Evolutionary conservation across 2,329 filamentous ascomycete genomes (phyloP).

Genomic region (Neofusicoccum parvum): DNA sequence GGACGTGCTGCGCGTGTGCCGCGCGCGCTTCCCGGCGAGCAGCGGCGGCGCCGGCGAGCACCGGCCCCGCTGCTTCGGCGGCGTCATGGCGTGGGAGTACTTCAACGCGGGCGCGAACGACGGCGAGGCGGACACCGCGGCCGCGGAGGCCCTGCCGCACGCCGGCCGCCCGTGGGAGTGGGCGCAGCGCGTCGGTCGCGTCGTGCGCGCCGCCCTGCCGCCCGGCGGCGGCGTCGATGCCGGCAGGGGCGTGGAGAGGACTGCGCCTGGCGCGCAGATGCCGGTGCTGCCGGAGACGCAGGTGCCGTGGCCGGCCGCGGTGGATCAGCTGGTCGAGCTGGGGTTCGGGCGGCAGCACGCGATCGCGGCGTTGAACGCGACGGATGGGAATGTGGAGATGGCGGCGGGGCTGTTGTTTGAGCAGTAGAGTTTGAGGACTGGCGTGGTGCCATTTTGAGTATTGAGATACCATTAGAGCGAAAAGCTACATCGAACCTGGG

Average conservation of each 20-base stretch:
- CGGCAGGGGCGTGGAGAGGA: constrained; percentile 8
- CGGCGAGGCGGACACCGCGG: constrained; percentile 52
- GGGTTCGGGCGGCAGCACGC: constrained; percentile 50
- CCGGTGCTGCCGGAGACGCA: constrained; percentile 35
- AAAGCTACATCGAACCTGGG: too few relatives aligned
- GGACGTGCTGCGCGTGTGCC: constrained; percentile 59
- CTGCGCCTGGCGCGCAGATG: constrained; percentile 21
- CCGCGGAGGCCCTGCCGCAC: constrained; percentile 57
- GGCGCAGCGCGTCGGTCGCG: constrained; percentile 66
- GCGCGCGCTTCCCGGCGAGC: constrained; percentile 53
- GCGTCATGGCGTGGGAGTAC: constrained; percentile 95
- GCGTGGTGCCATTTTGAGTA: neutral
- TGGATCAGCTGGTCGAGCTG: constrained; percentile 47
- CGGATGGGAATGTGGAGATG: constrained; percentile 52
- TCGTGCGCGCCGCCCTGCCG: constrained; percentile 35
- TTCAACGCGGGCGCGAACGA: constrained; percentile 66
- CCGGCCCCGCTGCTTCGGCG: constrained; percentile 63
- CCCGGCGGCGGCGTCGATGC: constrained; percentile 28
- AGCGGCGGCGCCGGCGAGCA: too few relatives aligned
- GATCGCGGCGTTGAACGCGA: constrained; percentile 51
- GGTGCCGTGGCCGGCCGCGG: constrained; percentile 45
- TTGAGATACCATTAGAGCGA: neutral
- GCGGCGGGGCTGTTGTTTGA: constrained; percentile 53
- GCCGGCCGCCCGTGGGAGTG: constrained; percentile 70
- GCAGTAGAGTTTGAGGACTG: constrained; percentile 22